Conservation (phyloP, 805 yeast species). For the Ogataea ganodermae region DNA sequence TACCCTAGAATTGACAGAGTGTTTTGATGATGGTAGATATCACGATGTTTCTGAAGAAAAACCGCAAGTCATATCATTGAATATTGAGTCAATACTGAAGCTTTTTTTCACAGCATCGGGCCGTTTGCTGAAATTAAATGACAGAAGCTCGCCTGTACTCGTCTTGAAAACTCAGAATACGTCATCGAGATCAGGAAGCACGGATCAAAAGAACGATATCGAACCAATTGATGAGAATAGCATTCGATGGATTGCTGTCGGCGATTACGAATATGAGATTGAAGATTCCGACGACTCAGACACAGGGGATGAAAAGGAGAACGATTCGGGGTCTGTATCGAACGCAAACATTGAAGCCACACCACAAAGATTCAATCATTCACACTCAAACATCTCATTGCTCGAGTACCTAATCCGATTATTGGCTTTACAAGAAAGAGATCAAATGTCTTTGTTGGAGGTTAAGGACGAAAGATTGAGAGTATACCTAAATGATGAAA, state of each 20-base stretch:
- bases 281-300: constrained; percentile 25
- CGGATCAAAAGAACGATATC: constrained; percentile 18
- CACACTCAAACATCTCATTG: constrained; percentile 44
- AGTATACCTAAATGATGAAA: constrained; percentile 62
- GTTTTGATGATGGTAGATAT: constrained; percentile 69
- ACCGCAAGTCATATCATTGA: constrained; percentile 38
- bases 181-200: constrained; percentile 16
- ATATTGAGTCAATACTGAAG: constrained; percentile 46
- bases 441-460: constrained; percentile 51
- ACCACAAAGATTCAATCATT: not conserved
- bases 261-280: constrained; percentile 33
- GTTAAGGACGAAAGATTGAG: constrained; percentile 68
- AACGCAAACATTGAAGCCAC: constrained; percentile 22
- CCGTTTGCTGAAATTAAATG: constrained; percentile 60
- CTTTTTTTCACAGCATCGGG: constrained; percentile 75
- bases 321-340: not conserved
- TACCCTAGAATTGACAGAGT: constrained; percentile 51
- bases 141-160: constrained; percentile 63
- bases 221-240: constrained; percentile 10
- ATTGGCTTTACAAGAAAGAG: constrained; percentile 59
- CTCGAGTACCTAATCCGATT: constrained; percentile 66
- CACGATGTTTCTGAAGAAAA: constrained; percentile 57
- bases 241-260: constrained; percentile 56
- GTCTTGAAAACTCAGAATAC: constrained; percentile 50
- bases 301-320: constrained; percentile 25